Base-by-base conservation (phyloP, 805 yeast genomes). In the Teunomyces cretensis region DNA sequence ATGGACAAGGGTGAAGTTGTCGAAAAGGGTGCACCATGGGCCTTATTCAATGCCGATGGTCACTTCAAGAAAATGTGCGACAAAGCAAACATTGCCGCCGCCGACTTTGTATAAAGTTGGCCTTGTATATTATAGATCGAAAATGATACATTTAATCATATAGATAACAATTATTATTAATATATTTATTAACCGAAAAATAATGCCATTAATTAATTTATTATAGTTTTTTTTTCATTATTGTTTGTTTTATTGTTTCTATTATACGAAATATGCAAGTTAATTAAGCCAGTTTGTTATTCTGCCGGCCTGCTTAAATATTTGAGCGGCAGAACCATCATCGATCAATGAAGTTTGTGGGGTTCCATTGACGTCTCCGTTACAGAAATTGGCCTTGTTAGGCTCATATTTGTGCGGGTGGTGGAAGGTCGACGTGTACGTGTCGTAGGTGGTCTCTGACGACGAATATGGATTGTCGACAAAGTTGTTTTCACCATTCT, bases 51-150 rank as follows among this genome's bases (percentile, higher is more conserved):
- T n/a, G 52, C 53, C 22, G 49, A 57, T 26, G 63, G 70, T 4
- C 49, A 63, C 17, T 68, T 68, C 41, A 57, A 56, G 35, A 57
- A 55, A 37, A 68, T 68, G 72, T 68, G 74, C 49, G 66, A 66
- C 42, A 68, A 65, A 49, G 66, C 72, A 1, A 57, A 60, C 44
- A 65, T 68, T 22, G 45, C 53, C n/a, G 56, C 53, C 2, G 61
- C 53, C 2, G 70, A 67, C 47, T 67, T 67, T 45, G 26, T 27
- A 12, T 30, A 30, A n/a, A 30, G 32, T 38, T 16, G 41, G 41
- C 19, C 2, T 13, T 28, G 32, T 38, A 38, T 28, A 27, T 28
- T 38, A 26, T 28, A 28, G 41, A 38, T 27, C 13, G 12, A 39
- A 39, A 15, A 17, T 39, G 42, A 39, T 39, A 39, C 30, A 28